Evolutionary conservation across 2,329 filamentous ascomycete species (phyloP).

Genomic region (Arthrobotrys iridis): DNA sequence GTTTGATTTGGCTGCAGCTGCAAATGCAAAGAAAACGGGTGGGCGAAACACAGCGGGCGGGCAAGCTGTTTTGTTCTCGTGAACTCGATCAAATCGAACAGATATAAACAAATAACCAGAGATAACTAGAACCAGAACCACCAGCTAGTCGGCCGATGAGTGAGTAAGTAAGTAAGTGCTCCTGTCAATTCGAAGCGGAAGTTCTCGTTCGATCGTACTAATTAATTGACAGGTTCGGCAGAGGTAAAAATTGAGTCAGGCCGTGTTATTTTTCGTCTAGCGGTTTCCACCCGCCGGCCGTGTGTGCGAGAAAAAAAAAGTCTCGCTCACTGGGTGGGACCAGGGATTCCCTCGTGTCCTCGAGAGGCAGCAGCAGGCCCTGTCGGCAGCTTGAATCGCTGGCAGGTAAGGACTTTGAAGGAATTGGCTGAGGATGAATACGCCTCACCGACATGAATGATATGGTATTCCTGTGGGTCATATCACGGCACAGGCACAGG

Average conservation of each 20-base stretch:
- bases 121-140: too few species aligned
- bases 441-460: too few species aligned
- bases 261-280: slow-evolving; percentile 42
- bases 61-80: not conserved
- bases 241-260: slow-evolving; percentile 14
- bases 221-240: slow-evolving; percentile 1
- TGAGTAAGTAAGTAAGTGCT: not conserved
- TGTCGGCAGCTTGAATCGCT: not conserved
- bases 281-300: slow-evolving; percentile 2
- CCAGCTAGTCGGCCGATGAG: too few species aligned
- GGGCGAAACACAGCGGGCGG: slow-evolving; percentile 12
- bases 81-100: not conserved
- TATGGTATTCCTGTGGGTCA: too few species aligned
- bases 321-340: slow-evolving; percentile 38
- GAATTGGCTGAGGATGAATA: too few species aligned
- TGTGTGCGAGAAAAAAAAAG: slow-evolving; percentile 40
- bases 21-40: not conserved
- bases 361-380: slow-evolving; percentile 7
- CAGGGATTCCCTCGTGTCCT: slow-evolving; percentile 32
- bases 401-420: too few species aligned
- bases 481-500: too few species aligned
- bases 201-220: slow-evolving; percentile 9
- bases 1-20: not conserved
- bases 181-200: not conserved
- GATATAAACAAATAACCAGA: slow-evolving; percentile 19